These are phyloP conservation scores for Ustilago vetiveriae DNA, from an alignment of 1,284 basidiomycete genomes.

Conservation along the genomic window DNA sequence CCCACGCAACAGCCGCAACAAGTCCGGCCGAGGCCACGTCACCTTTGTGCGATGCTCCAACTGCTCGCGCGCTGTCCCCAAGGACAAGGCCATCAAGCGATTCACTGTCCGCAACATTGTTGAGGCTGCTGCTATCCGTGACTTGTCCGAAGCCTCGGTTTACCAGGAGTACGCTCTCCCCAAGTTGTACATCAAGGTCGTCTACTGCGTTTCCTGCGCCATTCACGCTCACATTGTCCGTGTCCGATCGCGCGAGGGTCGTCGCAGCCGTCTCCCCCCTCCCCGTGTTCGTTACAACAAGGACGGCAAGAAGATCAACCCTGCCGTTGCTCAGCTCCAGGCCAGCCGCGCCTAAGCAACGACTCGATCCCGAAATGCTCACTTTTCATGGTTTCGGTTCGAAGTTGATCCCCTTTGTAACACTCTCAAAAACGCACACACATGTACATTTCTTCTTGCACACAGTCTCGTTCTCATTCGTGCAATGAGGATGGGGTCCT, in stretches of 20 bases:
- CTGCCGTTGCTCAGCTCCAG: conserved; percentile 59
- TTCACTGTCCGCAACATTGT: conserved; percentile 99
- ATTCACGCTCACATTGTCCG: conserved; percentile 89
- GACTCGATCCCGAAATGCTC: too few species aligned
- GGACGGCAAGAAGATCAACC: conserved; percentile 82
- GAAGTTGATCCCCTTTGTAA: too few species aligned
- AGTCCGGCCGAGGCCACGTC: conserved; percentile 92
- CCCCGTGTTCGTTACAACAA: conserved; percentile 92
- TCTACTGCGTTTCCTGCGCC: conserved; percentile 98
- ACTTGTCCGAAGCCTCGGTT: conserved; percentile 95
- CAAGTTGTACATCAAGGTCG: conserved; percentile 99
- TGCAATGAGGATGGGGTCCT: background rate
- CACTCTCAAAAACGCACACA: too few species aligned
- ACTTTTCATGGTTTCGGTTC: too few species aligned
- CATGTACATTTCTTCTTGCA: conserved; percentile 25
- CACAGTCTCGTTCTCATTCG: too few species aligned
- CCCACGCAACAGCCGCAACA: conserved; percentile 70
- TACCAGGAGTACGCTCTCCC: conserved; percentile 96
- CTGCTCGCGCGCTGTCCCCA: conserved; percentile 75
- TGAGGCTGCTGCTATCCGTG: conserved; percentile 95
- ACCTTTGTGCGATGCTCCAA: conserved; percentile 95
- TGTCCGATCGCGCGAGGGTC: conserved; percentile 65
- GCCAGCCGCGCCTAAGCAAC: conserved; percentile 40
- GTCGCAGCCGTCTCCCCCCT: conserved; percentile 74
- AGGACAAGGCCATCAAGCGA: conserved; percentile 98